Percentiles rank a stretch among this genome's conserved stretches.
Evolutionary conservation across 2,329 filamentous ascomycete genomes (phyloP).

Genomic region (Bipolaris sorokiniana): DNA sequence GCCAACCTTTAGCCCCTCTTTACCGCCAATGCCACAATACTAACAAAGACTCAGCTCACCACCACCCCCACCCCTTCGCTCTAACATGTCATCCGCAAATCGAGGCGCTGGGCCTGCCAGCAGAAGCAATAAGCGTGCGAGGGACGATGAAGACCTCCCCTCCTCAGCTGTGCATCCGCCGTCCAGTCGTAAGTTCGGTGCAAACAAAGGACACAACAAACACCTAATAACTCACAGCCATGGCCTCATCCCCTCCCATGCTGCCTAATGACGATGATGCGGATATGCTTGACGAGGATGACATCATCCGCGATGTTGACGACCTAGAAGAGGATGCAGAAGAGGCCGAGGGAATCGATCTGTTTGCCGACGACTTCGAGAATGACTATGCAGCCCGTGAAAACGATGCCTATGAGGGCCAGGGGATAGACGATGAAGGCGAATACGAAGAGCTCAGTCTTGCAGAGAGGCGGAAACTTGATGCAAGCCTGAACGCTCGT

Average conservation of each 20-base stretch:
- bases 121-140: slow-evolving; percentile 68
- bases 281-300: slow-evolving; percentile 71
- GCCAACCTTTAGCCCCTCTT: slow-evolving; percentile 26
- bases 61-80: slow-evolving; percentile 68
- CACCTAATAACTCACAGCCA: slow-evolving; percentile 51
- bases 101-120: slow-evolving; percentile 65
- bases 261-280: slow-evolving; percentile 74
- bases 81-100: slow-evolving; percentile 83
- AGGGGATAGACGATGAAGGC: slow-evolving; percentile 81
- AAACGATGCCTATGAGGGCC: slow-evolving; percentile 68
- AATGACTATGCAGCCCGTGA: slow-evolving; percentile 63
- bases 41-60: slow-evolving; percentile 60
- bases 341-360: slow-evolving; percentile 72
- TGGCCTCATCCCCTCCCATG: slow-evolving; percentile 66
- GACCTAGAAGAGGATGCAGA: slow-evolving; percentile 72
- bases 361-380: slow-evolving; percentile 74
- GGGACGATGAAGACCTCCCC: slow-evolving; percentile 67
- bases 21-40: slow-evolving; percentile 19
- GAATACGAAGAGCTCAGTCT: slow-evolving; percentile 74
- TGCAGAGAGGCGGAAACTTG: slow-evolving; percentile 71
- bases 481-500: slow-evolving; percentile 74
- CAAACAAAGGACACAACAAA: slow-evolving; percentile 9
- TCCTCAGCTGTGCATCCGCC: slow-evolving; percentile 65
- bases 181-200: slow-evolving; percentile 64
- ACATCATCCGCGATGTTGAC: slow-evolving; percentile 68